Base-by-base conservation (phyloP, 371 early-diverging fungal genomes). In the Lichtheimia ornata region DNA sequence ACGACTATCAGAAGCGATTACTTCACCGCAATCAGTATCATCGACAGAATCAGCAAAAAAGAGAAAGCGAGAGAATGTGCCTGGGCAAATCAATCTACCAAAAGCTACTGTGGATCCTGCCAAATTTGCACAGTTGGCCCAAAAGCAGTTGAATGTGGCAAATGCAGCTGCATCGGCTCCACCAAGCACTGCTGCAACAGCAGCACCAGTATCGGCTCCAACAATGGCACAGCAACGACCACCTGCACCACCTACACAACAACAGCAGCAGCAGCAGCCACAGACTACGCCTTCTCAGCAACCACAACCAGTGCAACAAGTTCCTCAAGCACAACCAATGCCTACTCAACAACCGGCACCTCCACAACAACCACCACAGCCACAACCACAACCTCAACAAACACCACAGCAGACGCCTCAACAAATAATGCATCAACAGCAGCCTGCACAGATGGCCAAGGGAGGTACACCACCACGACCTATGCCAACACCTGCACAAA, bases 1-100 rank as follows among this genome's bases (percentile, higher is more conserved):
- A 42, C 59, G 60, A 50, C 27, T 47, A 18, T 53, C 56, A 3
- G 58, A 56, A 24, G 55, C 40, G 20, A 49, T 47, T 11, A 47
- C 64, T n/a, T 73, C 76, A 56, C 72, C 79, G 13, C 76, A 69
- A 56, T 59, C 74, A 5, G 53, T 61, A 12, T 41, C 68, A n/a
- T 53, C 63, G 12, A 63, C 58, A 5, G 76, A 72, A 53, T 18
- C 62, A 0, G 60, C 50, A 42, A 76, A 74, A 41, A 71, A 72
- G 49, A 52, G 76, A 54, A 79, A 75, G 45, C 66, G 79, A 60
- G 79, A 79, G 2, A 79, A 75, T 55, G 56, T 75, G 6, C 74
- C 77, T 35, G 69, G 71, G 6, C 73, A 70, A 24, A 76, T 76
- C 53, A 72, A 70, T 40, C 47, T 76, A 28, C 76, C 76, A 0